phyloP scores from a whole-genome alignment of 1,284 basidiomycete species.

The Cystobasidiaceae sp. region DNA sequence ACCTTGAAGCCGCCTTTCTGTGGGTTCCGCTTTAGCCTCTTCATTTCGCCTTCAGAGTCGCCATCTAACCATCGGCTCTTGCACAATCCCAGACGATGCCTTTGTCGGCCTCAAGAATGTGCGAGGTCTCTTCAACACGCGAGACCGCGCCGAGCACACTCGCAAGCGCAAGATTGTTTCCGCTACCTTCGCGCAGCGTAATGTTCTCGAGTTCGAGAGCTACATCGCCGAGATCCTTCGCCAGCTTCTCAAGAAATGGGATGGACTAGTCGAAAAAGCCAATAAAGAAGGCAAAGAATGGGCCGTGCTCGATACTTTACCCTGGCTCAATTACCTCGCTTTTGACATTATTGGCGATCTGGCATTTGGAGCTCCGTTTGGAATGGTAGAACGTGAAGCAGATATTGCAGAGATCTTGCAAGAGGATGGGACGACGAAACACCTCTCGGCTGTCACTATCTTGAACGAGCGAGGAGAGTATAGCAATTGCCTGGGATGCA shows the following conservation, averaged over 20 bases:
- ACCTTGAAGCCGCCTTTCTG: conserved; percentile 37
- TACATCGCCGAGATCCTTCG: conserved; percentile 48
- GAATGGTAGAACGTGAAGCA: conserved; percentile 62
- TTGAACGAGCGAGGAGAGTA: conserved; percentile 85
- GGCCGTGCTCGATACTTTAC: conserved; percentile 33
- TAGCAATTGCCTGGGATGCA: conserved; percentile 72
- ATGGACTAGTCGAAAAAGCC: conserved; percentile 59
- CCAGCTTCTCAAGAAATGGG: conserved; percentile 64
- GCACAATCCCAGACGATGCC: conserved; percentile 23
- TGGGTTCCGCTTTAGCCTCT: background rate
- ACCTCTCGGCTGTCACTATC: conserved; percentile 76
- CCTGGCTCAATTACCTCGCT: conserved; percentile 68
- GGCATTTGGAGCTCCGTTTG: conserved; percentile 79
- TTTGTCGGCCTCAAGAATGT: conserved; percentile 32
- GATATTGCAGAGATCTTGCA: conserved; percentile 38
- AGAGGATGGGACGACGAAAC: conserved; percentile 46
- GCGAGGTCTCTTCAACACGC: conserved; percentile 64
- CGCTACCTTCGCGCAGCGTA: conserved; percentile 6
- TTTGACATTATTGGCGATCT: conserved; percentile 70
- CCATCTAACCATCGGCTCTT: background rate
- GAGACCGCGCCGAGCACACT: conserved; percentile 71
- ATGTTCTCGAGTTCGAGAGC: conserved; percentile 65
- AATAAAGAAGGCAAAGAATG: conserved; percentile 1
- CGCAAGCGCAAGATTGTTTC: conserved; percentile 41
- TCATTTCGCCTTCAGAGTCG: background rate